Evolutionary conservation across 371 early-diverging fungal species (phyloP).

Genomic region (Syncephalis plumigaleata): DNA sequence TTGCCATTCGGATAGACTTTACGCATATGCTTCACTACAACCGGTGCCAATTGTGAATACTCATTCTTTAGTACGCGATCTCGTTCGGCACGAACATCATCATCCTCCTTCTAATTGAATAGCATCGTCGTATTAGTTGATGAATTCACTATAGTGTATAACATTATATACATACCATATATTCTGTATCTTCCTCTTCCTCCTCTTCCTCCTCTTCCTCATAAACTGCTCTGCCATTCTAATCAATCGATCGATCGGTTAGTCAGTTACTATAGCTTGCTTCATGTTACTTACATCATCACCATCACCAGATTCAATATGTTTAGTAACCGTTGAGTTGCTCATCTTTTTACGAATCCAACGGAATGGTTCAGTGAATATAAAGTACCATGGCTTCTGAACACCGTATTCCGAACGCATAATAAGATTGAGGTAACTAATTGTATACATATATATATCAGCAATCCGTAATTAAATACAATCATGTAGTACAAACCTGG

Average conservation of each 20-base stretch:
- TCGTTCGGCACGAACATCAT: conserved; percentile 36
- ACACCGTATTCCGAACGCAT: conserved; percentile 45
- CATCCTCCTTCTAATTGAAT: conserved; percentile 20
- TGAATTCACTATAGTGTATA: too few species aligned
- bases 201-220: conserved; percentile 1
- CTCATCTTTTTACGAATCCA: conserved; percentile 2
- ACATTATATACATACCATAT: conserved; percentile 12
- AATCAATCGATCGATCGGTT: too few species aligned
- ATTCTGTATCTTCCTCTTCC: conserved; percentile 12
- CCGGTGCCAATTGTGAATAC: conserved; percentile 16
- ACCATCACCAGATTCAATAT: too few species aligned
- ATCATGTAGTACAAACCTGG: too few species aligned
- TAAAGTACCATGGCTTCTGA: conserved; percentile 40
- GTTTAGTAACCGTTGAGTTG: too few species aligned
- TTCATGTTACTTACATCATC: too few species aligned
- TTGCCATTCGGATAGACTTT: conserved; percentile 38
- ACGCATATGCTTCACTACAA: conserved; percentile 34
- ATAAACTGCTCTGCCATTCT: too few species aligned
- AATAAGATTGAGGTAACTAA: neutral
- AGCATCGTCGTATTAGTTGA: too few species aligned
- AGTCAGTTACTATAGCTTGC: too few species aligned
- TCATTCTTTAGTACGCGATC: conserved; percentile 19
- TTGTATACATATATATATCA: too few species aligned
- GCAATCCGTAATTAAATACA: neutral
- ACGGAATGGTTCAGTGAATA: conserved; percentile 24